Conservation (phyloP, 2,329 filamentous ascomycete species). For the Zymoseptoria ardabiliae region DNA sequence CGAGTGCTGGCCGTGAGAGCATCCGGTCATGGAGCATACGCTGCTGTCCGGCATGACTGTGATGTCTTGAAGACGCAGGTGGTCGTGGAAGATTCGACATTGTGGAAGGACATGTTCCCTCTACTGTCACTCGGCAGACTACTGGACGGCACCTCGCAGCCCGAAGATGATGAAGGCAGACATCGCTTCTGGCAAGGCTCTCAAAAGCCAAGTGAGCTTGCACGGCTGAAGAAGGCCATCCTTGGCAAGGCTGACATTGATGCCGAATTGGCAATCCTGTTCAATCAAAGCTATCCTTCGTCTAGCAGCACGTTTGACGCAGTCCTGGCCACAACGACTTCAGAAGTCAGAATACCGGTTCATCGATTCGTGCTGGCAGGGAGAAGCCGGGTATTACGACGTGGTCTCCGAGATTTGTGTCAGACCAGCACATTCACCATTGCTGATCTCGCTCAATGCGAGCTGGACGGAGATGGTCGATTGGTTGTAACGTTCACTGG, state of each 20-base stretch:
- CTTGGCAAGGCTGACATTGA: constrained; percentile 61
- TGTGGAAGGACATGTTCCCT: constrained; percentile 67
- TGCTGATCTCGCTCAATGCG: constrained; percentile 54
- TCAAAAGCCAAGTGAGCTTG: constrained; percentile 40
- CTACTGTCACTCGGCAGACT: constrained; percentile 63
- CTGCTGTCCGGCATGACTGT: constrained; percentile 76
- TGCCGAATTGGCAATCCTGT: constrained; percentile 49
- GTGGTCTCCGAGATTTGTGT: constrained; percentile 53
- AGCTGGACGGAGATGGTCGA: constrained; percentile 44
- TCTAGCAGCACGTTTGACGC: constrained; percentile 40
- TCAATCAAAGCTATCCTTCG: constrained; percentile 32
- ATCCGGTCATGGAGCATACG: constrained; percentile 84
- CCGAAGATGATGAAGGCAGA: constrained; percentile 38
- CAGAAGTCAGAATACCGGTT: constrained; percentile 66
- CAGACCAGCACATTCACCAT: constrained; percentile 49
- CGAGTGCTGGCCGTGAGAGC: constrained; percentile 77
- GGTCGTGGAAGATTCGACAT: constrained; percentile 53
- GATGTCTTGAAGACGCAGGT: constrained; percentile 71
- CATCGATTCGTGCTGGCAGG: constrained; percentile 75
- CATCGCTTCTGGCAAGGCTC: constrained; percentile 44
- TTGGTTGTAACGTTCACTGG: constrained; percentile 58
- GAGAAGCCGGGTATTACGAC: constrained; percentile 62
- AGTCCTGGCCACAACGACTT: constrained; percentile 48
- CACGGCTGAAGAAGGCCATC: constrained; percentile 48
- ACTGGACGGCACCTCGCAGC: constrained; percentile 9